A percentile compares a stretch with the other conserved stretches of the same genome.
Evolutionary conservation across 768 basidiomycete species (phyloP).

Genomic region (Leccinum subtestaceum): DNA sequence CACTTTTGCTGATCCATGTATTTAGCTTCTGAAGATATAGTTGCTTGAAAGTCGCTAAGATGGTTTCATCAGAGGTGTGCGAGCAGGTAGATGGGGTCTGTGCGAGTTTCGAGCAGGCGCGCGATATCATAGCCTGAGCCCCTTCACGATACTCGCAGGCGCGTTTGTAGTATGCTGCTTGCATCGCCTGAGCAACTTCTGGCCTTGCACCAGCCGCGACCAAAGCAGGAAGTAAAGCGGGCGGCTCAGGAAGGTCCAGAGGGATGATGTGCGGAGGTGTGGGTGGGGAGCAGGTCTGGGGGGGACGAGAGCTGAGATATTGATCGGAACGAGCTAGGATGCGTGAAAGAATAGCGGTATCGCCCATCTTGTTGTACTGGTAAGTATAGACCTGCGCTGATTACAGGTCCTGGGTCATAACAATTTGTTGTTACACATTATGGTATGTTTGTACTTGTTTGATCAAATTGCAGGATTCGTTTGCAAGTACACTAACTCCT

Average conservation of each 20-base stretch:
- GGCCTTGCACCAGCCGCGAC: slow-evolving; percentile 3
- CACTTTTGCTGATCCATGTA: no score
- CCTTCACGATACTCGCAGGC: slow-evolving; percentile 7
- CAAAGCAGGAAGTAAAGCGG: not conserved
- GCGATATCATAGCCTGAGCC: not conserved
- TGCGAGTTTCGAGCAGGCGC: slow-evolving; percentile 1
- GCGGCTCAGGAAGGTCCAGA: slow-evolving; percentile 8
- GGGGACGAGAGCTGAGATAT: not conserved
- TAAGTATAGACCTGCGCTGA: no score
- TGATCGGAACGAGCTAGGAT: not conserved
- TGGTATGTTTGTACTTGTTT: no score
- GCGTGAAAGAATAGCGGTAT: not conserved
- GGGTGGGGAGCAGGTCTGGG: not conserved
- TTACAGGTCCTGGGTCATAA: no score
- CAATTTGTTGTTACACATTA: no score
- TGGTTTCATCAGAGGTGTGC: not conserved
- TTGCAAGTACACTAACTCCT: no score
- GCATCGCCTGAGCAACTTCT: slow-evolving; percentile 1
- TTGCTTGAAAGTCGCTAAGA: slow-evolving; percentile 5
- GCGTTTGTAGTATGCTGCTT: not conserved
- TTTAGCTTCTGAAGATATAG: slow-evolving; percentile 3
- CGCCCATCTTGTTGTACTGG: no score
- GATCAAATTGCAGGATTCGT: no score
- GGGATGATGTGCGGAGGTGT: not conserved
- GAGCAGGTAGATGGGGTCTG: slow-evolving; percentile 1